Evolutionary conservation across 2,329 filamentous ascomycete genomes (phyloP), one percentile per base, ranked within the genome.

Genomic region (Zymoseptoria passerinii): DNA sequence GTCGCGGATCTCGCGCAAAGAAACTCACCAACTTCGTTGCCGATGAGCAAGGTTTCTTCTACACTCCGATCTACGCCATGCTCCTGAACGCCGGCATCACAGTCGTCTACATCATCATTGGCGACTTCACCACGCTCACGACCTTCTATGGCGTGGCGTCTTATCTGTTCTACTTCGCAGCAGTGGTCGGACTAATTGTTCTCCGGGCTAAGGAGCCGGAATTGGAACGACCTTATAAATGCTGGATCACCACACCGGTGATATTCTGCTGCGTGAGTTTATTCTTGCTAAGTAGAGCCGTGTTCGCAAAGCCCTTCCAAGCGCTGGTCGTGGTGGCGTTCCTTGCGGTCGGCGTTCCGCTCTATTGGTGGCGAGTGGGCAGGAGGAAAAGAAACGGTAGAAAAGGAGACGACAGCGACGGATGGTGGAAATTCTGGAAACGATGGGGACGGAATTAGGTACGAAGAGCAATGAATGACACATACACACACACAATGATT

Each of bases 111-210:
- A 85, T 96, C 61, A 69, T 88, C 1, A 85, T 95, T 4, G 94
- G 94, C 74, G 90, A 96, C 72, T 97, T 99, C 71, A 81, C 85
- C 55, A 96, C 92, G 0, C 82, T 99, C 1, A 82, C 97, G 58
- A 97, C 94, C 0, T 99, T 99, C 72, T 97, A 97, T 75, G 94
- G 94, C 58, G 94, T 99, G 10, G 94, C 94, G 0, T 92, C 92
- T 13, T 99, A 99, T 73, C 90, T 90, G 0, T 99, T 99, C 72
- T 99, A 99, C 77, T 99, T 99, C 73, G 77, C 95, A 57, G 95
- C 92, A 0, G 94, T 99, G 0, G 82, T 99, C 0, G 94, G 94
- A 0, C 80, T 99, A 53, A 96, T 99, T 62, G 83, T 99, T 55
- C 79, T 99, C 61, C 82, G 94, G 28, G 90, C 97, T 28, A 83